These are phyloP conservation scores for Letharia columbiana DNA, from an alignment of 495 filamentous ascomycete genomes.

Conservation along the genomic window DNA sequence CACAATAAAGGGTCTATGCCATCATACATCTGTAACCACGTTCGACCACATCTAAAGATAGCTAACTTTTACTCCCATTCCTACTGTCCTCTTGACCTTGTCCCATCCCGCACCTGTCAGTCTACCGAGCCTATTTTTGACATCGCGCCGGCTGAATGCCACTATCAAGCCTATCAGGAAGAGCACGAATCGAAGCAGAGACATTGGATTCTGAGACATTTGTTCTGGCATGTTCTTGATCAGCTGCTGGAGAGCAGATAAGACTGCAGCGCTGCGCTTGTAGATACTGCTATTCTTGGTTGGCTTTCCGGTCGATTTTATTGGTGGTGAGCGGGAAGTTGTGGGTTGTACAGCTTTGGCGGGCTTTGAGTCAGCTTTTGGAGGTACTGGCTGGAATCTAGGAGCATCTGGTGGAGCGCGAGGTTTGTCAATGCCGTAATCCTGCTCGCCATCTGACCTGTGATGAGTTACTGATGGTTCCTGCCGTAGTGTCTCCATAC, in stretches of 20 bases:
- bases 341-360: slow-evolving; percentile 8
- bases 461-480: slow-evolving; percentile 38
- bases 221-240: slow-evolving; percentile 53
- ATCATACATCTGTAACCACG: background rate
- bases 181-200: slow-evolving; percentile 63
- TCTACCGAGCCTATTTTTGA: slow-evolving; percentile 65
- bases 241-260: slow-evolving; percentile 50
- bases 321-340: slow-evolving; percentile 23
- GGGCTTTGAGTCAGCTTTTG: slow-evolving; percentile 9
- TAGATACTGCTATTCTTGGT: slow-evolving; percentile 38
- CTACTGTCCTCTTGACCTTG: slow-evolving; percentile 75
- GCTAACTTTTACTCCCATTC: slow-evolving; percentile 96
- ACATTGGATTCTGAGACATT: slow-evolving; percentile 62
- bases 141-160: slow-evolving; percentile 62
- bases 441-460: slow-evolving; percentile 43
- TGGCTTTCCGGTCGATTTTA: slow-evolving; percentile 27
- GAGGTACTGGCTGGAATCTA: slow-evolving; percentile 9
- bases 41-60: slow-evolving; percentile 55
- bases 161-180: slow-evolving; percentile 76
- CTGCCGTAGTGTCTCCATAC: slow-evolving; percentile 28
- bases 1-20: background rate
- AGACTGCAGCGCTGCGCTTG: slow-evolving; percentile 40
- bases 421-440: slow-evolving; percentile 46
- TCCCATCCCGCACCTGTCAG: slow-evolving; percentile 65
- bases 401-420: slow-evolving; percentile 2